Evolutionary conservation across 129 eudicot genomes (phyloP), one percentile per base, ranked within the genome.

Genomic region (Flaveria robusta): DNA sequence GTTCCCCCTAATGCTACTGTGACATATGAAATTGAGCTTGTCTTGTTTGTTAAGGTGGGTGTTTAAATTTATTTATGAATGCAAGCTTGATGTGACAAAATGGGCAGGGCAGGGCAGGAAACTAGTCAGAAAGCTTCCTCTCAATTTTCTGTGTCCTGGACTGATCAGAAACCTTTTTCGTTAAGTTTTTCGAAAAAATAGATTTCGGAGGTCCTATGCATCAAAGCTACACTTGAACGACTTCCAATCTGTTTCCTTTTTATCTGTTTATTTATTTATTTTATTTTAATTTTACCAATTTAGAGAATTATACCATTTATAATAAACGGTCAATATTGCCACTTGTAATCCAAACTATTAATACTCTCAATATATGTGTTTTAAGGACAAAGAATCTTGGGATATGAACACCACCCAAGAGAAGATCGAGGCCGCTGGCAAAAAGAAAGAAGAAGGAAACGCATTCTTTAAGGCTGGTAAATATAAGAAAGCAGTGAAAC

Each of bases 331-430:
- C 14, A 93, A 87, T 0, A 11, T 12, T 14, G 79, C 83, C 93
- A 77, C 89, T 3, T 97, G 88, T 83, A 91, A 91, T 93, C 93
- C 91, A 22, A 34, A 20, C 10, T 6, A 9, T 34, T 34, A 34
- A 34, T 43, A 43, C 13, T 8, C 3, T 43, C 11, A 8, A 43
- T 43, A 43, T 43, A 43, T 43, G 10, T 42, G 9, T 9, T 37
- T 77, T 43, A 83, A 94, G 98, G 99, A 94, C 39, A 94, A 91
- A 80, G 99, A 94, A 81, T 94, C 99, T 13, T 94, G 97, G 99
- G 99, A 94, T 56, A 89, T 94, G 99, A 94, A 79, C 74, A 91
- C 90, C 0, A 73, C 78, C 9, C 66, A 83, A 68, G 99, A 94
- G 74, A 94, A 94, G 79, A 94, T 94, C 5, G 99, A 89, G 74